Evolutionary conservation across 2,329 filamentous ascomycete genomes (phyloP).

Genomic region (Colletotrichum aenigma): DNA sequence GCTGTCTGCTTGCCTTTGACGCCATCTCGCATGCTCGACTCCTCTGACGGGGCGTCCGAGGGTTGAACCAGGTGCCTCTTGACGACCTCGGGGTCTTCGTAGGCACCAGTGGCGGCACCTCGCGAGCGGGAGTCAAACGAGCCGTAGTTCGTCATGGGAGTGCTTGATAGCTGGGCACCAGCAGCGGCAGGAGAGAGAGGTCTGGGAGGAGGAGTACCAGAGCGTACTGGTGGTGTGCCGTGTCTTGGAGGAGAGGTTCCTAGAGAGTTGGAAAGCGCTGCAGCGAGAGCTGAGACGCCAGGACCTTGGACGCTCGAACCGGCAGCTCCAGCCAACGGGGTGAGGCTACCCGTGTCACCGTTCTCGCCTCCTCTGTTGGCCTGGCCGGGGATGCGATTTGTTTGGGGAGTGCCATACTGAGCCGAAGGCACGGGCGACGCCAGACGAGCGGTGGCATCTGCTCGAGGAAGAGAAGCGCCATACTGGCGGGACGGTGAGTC

Average conservation of each 20-base stretch:
- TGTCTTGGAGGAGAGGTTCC: constrained; percentile 73
- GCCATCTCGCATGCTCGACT: constrained; percentile 46
- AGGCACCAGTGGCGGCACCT: constrained; percentile 59
- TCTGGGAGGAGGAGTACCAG: constrained; percentile 58
- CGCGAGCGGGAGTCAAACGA: constrained; percentile 78
- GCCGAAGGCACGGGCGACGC: constrained; percentile 58
- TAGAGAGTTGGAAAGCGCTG: constrained; percentile 79
- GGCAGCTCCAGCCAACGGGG: constrained; percentile 68
- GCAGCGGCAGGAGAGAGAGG: constrained; percentile 47
- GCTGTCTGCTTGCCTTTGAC: constrained; percentile 60
- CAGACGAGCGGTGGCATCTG: constrained; percentile 64
- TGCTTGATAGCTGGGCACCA: constrained; percentile 47
- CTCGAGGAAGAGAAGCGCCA: constrained; percentile 53
- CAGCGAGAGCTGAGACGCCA: constrained; percentile 85
- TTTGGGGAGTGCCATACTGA: constrained; percentile 39
- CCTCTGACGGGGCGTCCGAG: constrained; percentile 52
- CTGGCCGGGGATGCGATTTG: constrained; percentile 49
- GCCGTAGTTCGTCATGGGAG: constrained; percentile 75
- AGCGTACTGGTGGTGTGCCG: constrained; percentile 66
- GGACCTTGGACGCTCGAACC: constrained; percentile 73
- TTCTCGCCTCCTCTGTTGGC: constrained; percentile 26
- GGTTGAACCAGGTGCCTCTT: constrained; percentile 86
- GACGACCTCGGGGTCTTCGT: constrained; percentile 91
- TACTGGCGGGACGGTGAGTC: constrained; percentile 42
- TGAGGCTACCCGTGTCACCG: constrained; percentile 54